These are phyloP conservation scores for Ogataea trehaloabstinens DNA, from an alignment of 805 yeast species.

Conservation along the genomic window DNA sequence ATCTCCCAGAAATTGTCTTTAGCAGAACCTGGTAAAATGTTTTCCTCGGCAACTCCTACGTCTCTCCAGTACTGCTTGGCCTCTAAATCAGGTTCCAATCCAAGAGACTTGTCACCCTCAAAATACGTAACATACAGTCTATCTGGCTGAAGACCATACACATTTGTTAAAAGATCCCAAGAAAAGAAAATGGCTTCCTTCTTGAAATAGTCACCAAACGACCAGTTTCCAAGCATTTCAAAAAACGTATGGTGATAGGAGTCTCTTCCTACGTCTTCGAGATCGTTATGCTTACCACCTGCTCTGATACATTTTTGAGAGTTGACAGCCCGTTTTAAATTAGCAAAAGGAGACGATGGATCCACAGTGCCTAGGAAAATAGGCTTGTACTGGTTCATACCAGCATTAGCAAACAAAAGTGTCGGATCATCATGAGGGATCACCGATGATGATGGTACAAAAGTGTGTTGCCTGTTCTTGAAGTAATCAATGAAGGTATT, in stretches of 20 bases:
- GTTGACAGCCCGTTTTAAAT: constrained; percentile 84
- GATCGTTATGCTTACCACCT: constrained; percentile 97
- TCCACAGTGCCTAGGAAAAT: constrained; percentile 96
- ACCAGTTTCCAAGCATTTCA: constrained; percentile 99
- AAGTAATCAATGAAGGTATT: constrained; percentile 83
- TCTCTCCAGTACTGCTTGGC: constrained; percentile 84
- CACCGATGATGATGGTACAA: constrained; percentile 90
- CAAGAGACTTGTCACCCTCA: constrained; percentile 83
- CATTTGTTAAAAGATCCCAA: constrained; percentile 88
- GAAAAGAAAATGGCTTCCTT: constrained; percentile 85
- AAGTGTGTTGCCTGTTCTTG: constrained; percentile 65
- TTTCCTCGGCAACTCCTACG: constrained; percentile 88
- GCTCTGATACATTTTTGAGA: constrained; percentile 99
- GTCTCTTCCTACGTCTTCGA: constrained; percentile 98
- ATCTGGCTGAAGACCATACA: constrained; percentile 73
- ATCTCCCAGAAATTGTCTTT: constrained; percentile 99
- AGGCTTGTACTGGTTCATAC: constrained; percentile 99
- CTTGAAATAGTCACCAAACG: constrained; percentile 98
- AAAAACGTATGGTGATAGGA: constrained; percentile 98
- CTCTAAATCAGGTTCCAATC: constrained; percentile 90
- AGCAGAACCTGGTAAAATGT: constrained; percentile 86
- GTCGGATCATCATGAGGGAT: constrained; percentile 99
- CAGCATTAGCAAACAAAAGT: constrained; percentile 94
- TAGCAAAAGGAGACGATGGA: constrained; percentile 84
- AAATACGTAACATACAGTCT: constrained; percentile 94